Conservation (phyloP, 2,329 filamentous ascomycete species). For the Arachnomyces sp. region DNA sequence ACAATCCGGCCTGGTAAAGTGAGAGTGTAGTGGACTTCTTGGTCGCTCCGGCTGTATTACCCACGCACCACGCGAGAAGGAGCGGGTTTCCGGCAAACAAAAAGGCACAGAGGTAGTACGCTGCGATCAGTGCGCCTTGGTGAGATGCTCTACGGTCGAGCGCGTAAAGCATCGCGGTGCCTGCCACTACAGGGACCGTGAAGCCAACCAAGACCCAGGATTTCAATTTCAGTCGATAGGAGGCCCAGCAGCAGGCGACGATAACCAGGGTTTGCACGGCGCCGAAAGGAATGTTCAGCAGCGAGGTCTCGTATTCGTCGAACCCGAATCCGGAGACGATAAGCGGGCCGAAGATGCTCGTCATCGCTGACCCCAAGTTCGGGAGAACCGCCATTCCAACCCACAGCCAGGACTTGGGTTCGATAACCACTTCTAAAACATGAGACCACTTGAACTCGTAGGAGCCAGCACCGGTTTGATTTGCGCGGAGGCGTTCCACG, state of each 20-base stretch:
- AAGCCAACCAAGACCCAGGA: slow-evolving; percentile 47
- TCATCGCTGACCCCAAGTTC: slow-evolving; percentile 58
- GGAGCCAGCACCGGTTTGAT: slow-evolving; percentile 41
- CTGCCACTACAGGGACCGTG: slow-evolving; percentile 54
- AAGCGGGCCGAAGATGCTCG: slow-evolving; percentile 58
- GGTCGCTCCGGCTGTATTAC: slow-evolving; percentile 60
- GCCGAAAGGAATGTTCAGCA: slow-evolving; percentile 63
- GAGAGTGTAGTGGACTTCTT: slow-evolving; percentile 61
- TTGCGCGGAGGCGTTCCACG: slow-evolving; percentile 44
- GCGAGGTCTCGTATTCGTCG: slow-evolving; percentile 49
- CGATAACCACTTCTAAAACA: slow-evolving; percentile 34
- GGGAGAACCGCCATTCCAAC: slow-evolving; percentile 53
- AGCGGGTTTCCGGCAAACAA: slow-evolving; percentile 60
- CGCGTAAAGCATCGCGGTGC: slow-evolving; percentile 49
- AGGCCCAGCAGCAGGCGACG: slow-evolving; percentile 51
- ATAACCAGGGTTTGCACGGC: slow-evolving; percentile 55
- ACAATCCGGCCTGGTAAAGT: slow-evolving; percentile 55
- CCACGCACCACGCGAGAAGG: slow-evolving; percentile 61
- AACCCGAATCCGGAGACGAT: slow-evolving; percentile 56
- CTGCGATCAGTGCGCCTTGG: slow-evolving; percentile 47
- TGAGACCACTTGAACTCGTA: slow-evolving; percentile 42
- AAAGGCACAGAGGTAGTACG: slow-evolving; percentile 61
- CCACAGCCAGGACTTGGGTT: slow-evolving; percentile 51
- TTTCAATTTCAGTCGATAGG: slow-evolving; percentile 52
- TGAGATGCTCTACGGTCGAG: slow-evolving; percentile 38